Conservation (phyloP, 2,329 filamentous ascomycete species). For the Trichoderma harzianum region DNA sequence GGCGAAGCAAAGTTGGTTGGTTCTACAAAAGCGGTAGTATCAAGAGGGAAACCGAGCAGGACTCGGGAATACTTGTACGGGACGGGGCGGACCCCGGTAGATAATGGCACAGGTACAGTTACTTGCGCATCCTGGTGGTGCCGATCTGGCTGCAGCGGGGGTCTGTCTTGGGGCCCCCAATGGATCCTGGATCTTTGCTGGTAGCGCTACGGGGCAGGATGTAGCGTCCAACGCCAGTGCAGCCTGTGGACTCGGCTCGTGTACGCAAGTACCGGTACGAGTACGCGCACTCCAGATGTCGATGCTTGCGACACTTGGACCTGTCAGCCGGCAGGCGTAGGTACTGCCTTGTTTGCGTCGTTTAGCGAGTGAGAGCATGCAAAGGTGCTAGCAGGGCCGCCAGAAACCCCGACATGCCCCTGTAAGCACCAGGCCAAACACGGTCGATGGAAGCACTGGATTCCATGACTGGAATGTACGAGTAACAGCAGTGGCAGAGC, state of each 20-base stretch:
- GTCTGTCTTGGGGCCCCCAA: neutral
- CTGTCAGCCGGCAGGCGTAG: neutral
- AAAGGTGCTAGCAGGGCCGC: neutral
- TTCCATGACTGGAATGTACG: neutral
- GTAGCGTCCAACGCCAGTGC: neutral
- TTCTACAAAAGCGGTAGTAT: neutral
- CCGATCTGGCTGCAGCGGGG: slow-evolving; percentile 16
- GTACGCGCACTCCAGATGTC: neutral
- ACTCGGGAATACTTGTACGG: neutral
- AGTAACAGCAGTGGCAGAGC: neutral
- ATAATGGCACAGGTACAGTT: neutral
- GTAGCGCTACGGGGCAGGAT: neutral
- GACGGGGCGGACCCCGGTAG: slow-evolving; percentile 13
- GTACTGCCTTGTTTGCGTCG: neutral
- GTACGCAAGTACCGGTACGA: neutral
- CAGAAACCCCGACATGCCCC: slow-evolving; percentile 2
- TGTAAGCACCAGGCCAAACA: neutral
- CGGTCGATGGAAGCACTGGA: neutral
- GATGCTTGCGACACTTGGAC: neutral
- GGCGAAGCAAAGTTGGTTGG: neutral
- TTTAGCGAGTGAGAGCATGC: neutral
- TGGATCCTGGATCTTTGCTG: neutral
- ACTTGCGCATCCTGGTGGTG: neutral
- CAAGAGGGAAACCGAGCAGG: neutral
- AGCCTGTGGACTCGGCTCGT: neutral